Evolutionary conservation across 208 protist genomes (phyloP).

Genomic region (Herpetomonas samuelpessoai): DNA sequence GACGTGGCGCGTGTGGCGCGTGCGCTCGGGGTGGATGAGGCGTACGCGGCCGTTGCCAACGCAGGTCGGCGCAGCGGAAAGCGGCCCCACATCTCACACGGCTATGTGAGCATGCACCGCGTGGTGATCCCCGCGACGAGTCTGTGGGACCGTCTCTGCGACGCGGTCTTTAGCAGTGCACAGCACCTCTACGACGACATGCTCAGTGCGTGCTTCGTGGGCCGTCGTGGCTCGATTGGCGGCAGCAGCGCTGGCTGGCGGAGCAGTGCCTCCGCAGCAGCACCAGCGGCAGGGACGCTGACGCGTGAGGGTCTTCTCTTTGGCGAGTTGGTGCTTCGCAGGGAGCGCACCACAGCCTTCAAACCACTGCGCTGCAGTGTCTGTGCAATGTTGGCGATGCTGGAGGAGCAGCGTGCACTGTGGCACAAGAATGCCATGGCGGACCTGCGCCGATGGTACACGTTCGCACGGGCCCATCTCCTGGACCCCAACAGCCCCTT

Average conservation of each 20-base stretch:
- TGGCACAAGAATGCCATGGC: not conserved
- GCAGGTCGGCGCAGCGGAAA: not conserved
- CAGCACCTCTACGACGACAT: slow-evolving; percentile 3
- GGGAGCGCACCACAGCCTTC: not conserved
- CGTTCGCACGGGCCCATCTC: not conserved
- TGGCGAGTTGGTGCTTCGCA: not conserved
- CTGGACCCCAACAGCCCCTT: not conserved
- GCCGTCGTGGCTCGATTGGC: not conserved
- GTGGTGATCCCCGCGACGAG: slow-evolving; percentile 1
- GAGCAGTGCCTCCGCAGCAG: not conserved
- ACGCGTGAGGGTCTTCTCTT: not conserved
- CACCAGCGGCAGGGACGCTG: not conserved
- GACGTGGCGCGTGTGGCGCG: not conserved
- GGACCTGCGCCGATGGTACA: slow-evolving; percentile 2
- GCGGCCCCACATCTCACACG: no score
- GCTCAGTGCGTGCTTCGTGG: not conserved
- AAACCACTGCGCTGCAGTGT: slow-evolving; percentile 9
- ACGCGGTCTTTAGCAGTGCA: slow-evolving; percentile 4
- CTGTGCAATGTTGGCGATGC: not conserved
- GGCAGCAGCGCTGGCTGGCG: no score
- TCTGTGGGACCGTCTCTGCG: slow-evolving; percentile 13
- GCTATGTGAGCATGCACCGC: slow-evolving; percentile 1
- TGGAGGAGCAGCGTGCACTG: slow-evolving; percentile 7
- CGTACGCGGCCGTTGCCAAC: not conserved
- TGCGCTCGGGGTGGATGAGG: not conserved